Evolutionary conservation across 2,329 filamentous ascomycete species (phyloP), one percentile per base, ranked within the genome.

Genomic region (Chaetoscypha palmicola): DNA sequence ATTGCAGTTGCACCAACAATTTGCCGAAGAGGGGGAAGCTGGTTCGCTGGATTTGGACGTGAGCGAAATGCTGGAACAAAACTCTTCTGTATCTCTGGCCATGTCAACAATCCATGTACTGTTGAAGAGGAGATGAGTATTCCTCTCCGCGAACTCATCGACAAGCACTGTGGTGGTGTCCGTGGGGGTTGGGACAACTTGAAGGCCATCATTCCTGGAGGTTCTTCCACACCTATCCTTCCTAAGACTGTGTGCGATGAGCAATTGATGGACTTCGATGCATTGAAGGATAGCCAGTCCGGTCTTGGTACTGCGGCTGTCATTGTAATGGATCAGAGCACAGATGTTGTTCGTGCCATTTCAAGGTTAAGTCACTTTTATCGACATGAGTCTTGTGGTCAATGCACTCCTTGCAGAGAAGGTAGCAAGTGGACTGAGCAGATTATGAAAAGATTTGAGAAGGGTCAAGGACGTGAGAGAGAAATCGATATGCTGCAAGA

Each of bases 71-170:
- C 88, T 59, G 92, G 92, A 60, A 98, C 92, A 53, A 98, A 98
- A 76, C 84, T 98, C 32, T 98, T 85, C 74, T 96, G 90, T 68
- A 97, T 98, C 65, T 97, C 91, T 43, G 92, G 92, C 21, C 88
- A 97, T 67, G 92, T 98, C 72, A 98, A 98, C 77, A 94, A 97
- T 73, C 92, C 92, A 43, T 88, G 80, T 67, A 97, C 92, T 1
- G 92, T 98, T 49, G 92, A 98, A 68, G 92, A 98, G 71, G 92
- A 98, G 71, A 98, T 98, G 92, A 94, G 87, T 41, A 98, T 98
- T 57, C 85, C 92, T 33, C 79, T 98, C 48, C 83, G 86, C 34
- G 92, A 98, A 68, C 80, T 98, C 52, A 97, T 98, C 59, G 92
- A 98, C 52, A 92, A 88, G 72, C 92, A 98, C 77, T 97, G 92